Evolutionary conservation across 805 yeast genomes (phyloP).

Genomic region (Millerozyma miso): DNA sequence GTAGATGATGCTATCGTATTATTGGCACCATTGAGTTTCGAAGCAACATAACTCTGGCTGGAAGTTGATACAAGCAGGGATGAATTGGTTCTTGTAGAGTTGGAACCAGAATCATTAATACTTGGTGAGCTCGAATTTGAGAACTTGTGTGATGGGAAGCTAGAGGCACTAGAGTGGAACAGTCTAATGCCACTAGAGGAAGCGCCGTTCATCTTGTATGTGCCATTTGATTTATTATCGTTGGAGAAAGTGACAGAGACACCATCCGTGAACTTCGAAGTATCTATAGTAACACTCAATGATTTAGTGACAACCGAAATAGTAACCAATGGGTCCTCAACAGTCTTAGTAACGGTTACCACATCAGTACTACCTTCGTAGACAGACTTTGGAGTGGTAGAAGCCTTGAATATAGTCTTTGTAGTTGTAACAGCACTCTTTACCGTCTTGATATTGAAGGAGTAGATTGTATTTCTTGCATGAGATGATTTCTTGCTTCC

Average conservation of each 20-base stretch:
- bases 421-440: conserved; percentile 27
- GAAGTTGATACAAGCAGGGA: background rate
- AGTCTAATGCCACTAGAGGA: no score
- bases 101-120: background rate
- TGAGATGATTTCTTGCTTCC: no score
- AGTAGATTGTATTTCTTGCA: background rate
- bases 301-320: conserved; percentile 14
- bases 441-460: conserved; percentile 9
- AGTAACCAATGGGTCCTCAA: conserved; percentile 26
- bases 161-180: background rate
- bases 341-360: conserved; percentile 18
- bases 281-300: background rate
- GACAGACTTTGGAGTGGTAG: conserved; percentile 19
- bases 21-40: background rate
- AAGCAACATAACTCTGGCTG: background rate
- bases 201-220: background rate
- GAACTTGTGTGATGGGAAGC: background rate
- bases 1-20: conserved; percentile 1
- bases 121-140: background rate
- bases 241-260: background rate
- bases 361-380: conserved; percentile 14
- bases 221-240: background rate
- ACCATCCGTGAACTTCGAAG: background rate
- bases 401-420: conserved; percentile 22
- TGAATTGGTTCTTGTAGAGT: background rate